phyloP scores from a whole-genome alignment of 2,329 filamentous ascomycete species.

The Arthrobotrys sphaeroides region DNA sequence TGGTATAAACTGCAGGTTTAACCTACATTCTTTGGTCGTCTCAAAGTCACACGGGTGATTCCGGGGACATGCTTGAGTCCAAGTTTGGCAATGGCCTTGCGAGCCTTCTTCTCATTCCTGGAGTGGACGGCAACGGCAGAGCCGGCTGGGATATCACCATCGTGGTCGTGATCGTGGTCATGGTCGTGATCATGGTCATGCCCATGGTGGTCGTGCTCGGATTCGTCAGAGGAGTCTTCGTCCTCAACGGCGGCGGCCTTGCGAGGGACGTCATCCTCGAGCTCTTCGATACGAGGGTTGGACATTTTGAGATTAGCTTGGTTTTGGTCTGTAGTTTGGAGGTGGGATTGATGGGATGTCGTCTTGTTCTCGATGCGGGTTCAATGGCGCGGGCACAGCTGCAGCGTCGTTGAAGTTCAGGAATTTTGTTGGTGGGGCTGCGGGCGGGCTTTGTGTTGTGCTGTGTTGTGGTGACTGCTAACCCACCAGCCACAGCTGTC shows the following conservation, averaged over 20 bases:
- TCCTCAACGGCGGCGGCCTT: slow-evolving; percentile 79
- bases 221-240: slow-evolving; percentile 63
- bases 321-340: background rate
- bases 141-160: slow-evolving; percentile 78
- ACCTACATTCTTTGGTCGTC: slow-evolving; percentile 98
- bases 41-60: slow-evolving; percentile 97
- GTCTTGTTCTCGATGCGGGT: background rate
- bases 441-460: slow-evolving; percentile 26
- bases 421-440: slow-evolving; percentile 47
- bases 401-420: slow-evolving; percentile 4
- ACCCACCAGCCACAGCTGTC: slow-evolving; percentile 24
- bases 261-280: slow-evolving; percentile 85
- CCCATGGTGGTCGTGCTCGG: slow-evolving; percentile 67
- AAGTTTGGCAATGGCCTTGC: slow-evolving; percentile 98
- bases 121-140: slow-evolving; percentile 92
- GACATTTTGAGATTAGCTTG: slow-evolving; percentile 75
- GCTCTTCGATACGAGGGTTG: slow-evolving; percentile 97
- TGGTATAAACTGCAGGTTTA: background rate
- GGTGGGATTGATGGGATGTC: slow-evolving; percentile 2
- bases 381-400: background rate
- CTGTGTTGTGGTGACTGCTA: slow-evolving; percentile 44
- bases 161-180: slow-evolving; percentile 63
- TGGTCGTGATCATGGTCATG: slow-evolving; percentile 65
- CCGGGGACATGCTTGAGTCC: slow-evolving; percentile 94
- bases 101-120: slow-evolving; percentile 99